Conservation (phyloP, 2,329 filamentous ascomycete genomes). For the Gyromitra esculenta region DNA sequence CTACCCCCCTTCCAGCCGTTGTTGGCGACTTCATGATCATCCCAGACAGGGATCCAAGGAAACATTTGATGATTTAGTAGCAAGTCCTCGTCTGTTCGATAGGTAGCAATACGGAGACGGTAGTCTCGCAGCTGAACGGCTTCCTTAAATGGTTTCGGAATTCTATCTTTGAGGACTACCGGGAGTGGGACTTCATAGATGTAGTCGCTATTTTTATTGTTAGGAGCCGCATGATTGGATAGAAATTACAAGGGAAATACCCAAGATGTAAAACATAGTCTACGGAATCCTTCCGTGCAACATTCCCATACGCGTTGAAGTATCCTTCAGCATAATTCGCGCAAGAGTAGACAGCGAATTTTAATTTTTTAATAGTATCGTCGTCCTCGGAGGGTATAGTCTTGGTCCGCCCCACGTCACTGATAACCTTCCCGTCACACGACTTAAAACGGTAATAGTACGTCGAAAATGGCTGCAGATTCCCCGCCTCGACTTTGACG, state of each 20-base stretch:
- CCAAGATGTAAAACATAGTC: slow-evolving; percentile 64
- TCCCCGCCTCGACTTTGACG: slow-evolving; percentile 75
- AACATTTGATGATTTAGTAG: slow-evolving; percentile 67
- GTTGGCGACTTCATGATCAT: slow-evolving; percentile 72
- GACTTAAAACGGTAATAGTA: slow-evolving; percentile 78
- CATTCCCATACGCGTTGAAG: slow-evolving; percentile 71
- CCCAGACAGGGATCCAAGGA: slow-evolving; percentile 73
- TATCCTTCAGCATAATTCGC: slow-evolving; percentile 71
- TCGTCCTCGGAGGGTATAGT: slow-evolving; percentile 70
- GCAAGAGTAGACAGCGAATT: slow-evolving; percentile 76
- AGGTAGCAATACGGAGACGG: slow-evolving; percentile 68
- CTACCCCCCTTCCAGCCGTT: slow-evolving; percentile 76
- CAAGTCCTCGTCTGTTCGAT: slow-evolving; percentile 72
- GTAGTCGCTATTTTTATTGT: slow-evolving; percentile 69
- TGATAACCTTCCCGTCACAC: slow-evolving; percentile 71
- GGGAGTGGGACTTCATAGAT: slow-evolving; percentile 59
- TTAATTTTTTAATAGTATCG: slow-evolving; percentile 67
- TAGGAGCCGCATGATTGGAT: background rate
- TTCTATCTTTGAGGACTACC: slow-evolving; percentile 60
- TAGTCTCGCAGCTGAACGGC: slow-evolving; percentile 68
- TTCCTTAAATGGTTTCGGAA: slow-evolving; percentile 66
- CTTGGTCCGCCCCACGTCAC: slow-evolving; percentile 74
- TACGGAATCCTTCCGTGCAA: slow-evolving; percentile 69
- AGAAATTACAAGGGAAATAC: slow-evolving; percentile 9
- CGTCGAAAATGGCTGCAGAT: slow-evolving; percentile 70